These are phyloP conservation scores for Davidsoniella neocaledoniae DNA, from an alignment of 2,329 filamentous ascomycete species.

Conservation along the genomic window DNA sequence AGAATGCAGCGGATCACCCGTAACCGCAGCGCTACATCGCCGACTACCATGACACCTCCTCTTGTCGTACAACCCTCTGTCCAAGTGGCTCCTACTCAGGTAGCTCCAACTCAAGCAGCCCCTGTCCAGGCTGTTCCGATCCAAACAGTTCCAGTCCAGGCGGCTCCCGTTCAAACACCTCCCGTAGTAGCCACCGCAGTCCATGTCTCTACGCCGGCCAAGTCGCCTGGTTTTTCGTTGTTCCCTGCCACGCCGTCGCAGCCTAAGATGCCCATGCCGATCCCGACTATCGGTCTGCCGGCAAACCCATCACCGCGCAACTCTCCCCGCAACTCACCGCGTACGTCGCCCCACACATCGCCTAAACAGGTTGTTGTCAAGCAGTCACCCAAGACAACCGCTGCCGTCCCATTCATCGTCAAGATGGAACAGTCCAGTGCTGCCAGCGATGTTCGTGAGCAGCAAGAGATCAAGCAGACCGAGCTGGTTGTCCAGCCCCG, in stretches of 20 bases:
- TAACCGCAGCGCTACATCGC: constrained; percentile 10
- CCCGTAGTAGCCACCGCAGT: not conserved
- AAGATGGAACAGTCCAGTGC: not conserved
- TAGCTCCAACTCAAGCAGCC: not conserved
- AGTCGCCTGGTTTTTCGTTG: constrained; percentile 29
- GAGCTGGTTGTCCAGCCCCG: constrained; percentile 2
- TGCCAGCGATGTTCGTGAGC: not conserved
- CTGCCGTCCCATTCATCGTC: not conserved
- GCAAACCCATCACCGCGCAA: not conserved
- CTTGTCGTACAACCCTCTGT: constrained; percentile 3
- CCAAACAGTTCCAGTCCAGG: not conserved
- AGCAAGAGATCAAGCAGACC: constrained; percentile 1
- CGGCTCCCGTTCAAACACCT: not conserved
- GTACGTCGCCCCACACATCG: not conserved
- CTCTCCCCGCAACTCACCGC: not conserved
- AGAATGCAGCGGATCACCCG: constrained; percentile 2
- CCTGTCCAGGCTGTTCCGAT: not conserved
- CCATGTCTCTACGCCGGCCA: constrained; percentile 3
- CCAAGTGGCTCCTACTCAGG: not conserved
- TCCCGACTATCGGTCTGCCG: constrained; percentile 5
- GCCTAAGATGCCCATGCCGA: constrained; percentile 7
- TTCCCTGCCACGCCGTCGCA: constrained; percentile 25
- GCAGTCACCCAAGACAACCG: not conserved
- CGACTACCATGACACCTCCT: constrained; percentile 3
- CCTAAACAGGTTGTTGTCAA: not conserved